Percentiles rank a stretch among this genome's conserved stretches.
phyloP scores from a whole-genome alignment of 106 monocot species.

The Xerophyta viscosa region DNA sequence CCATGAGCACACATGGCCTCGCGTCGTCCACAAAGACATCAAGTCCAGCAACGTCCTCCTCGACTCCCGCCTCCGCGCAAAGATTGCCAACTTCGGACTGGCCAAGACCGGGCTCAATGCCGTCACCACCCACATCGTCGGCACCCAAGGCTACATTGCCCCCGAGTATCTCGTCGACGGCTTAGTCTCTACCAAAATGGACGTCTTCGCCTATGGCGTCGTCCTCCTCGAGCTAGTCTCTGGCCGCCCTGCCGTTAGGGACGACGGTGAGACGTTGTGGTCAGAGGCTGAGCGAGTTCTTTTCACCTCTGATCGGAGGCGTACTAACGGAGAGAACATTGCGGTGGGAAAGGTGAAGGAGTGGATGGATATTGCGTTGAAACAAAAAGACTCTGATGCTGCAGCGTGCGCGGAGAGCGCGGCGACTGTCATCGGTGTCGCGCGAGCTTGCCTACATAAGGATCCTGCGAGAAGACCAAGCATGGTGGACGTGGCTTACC shows the following conservation, averaged over 20 bases:
- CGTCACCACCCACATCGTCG: conserved; percentile 66
- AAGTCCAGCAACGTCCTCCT: conserved; percentile 70
- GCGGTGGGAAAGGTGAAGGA: conserved; percentile 8
- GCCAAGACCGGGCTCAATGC: conserved; percentile 72
- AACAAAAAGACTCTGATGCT: conserved; percentile 4
- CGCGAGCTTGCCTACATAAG: conserved; percentile 52
- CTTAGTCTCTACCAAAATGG: conserved; percentile 69
- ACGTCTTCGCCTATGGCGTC: conserved; percentile 83
- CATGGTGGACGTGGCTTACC: conserved; percentile 80
- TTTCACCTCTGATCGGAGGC: conserved; percentile 11
- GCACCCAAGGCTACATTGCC: conserved; percentile 74
- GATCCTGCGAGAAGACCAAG: conserved; percentile 59
- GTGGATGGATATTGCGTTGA: conserved; percentile 60
- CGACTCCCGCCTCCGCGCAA: conserved; percentile 50
- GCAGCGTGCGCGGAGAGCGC: conserved; percentile 36
- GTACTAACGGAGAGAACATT: conserved; percentile 8
- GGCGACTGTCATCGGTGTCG: conserved; percentile 31
- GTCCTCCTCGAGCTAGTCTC: conserved; percentile 75
- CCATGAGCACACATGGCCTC: conserved; percentile 90
- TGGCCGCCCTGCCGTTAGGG: conserved; percentile 38
- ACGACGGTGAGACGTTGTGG: conserved; percentile 49
- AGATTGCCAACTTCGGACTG: conserved; percentile 87
- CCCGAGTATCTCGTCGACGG: conserved; percentile 77
- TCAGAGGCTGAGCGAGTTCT: conserved; percentile 26
- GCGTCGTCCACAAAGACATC: conserved; percentile 89